Base-by-base conservation (phyloP, 2,329 filamentous ascomycete species). In the Byssothecium circinans region DNA sequence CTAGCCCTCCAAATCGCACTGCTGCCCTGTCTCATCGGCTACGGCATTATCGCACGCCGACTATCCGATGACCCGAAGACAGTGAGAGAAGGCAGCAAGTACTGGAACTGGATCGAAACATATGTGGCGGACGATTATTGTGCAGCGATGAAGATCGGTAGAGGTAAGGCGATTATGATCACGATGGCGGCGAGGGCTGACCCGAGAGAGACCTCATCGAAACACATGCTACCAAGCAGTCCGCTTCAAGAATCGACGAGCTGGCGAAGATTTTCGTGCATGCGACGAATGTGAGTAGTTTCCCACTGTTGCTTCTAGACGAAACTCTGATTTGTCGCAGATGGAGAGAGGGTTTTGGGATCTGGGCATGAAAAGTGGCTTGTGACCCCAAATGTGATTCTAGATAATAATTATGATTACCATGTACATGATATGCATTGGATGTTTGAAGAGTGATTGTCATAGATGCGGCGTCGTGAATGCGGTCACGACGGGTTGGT, bases 91-190 rank as follows among this genome's bases (percentile, higher is more conserved):
- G 82, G 77, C 0, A 95, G 92, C 67, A 78, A 74, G 15, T 97
- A 95, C 74, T 94, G 88, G 86, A 81, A 84, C 37, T 97, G 92
- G 92, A 89, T 97, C 56, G 79, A 91, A 65, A 95, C 89, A 63
- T 97, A 96, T 65, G 82, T 88, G 14, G 87, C 85, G 2, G 85
- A 89, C 1, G 88, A 94, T 66, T 96, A 95, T 57, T 73, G 78
- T 0, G 78, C 84, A 52, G 88, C 89, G 5, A 88, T 95, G 44
- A 77, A 76, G 54, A 78, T 83, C 2, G 89, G 89, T 18, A 83
- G 80, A 45, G 83, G 88, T 89, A 74, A 70, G 80, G 58, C 17
- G 12, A 42, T 17, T 29, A 10, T 17, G 20, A 20, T 10, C 12
- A 14, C 17, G 12, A 19, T 41, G 27, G 41, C 38, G 45, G 17